Percentiles rank a stretch among this genome's conserved stretches.
Evolutionary conservation across 257 asterid genomes (phyloP).

Genomic region (Penstemon barbatus): DNA sequence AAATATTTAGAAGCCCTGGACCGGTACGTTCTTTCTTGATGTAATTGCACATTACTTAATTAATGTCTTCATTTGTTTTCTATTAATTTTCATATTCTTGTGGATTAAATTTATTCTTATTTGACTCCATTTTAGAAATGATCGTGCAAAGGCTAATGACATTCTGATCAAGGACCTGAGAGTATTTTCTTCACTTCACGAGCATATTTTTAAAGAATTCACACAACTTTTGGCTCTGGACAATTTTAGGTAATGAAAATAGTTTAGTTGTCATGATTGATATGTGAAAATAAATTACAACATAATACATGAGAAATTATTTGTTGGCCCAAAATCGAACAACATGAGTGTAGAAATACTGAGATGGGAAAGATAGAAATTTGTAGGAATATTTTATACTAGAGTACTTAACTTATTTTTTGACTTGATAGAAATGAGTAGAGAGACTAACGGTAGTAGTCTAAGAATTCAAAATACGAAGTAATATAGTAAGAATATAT

Average conservation of each 20-base stretch:
- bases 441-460: too few species aligned
- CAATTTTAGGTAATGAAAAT: conserved; percentile 46
- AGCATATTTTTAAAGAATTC: conserved; percentile 65
- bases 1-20: conserved; percentile 30
- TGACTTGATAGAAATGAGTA: too few species aligned
- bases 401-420: too few species aligned
- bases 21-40: conserved; percentile 10
- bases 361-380: too few species aligned
- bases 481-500: too few species aligned
- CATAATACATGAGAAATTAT: too few species aligned
- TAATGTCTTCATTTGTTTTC: not conserved
- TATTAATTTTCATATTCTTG: not conserved
- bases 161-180: conserved; percentile 63
- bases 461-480: too few species aligned
- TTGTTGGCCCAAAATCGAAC: too few species aligned
- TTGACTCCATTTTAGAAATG: conserved; percentile 40
- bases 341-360: too few species aligned
- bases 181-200: conserved; percentile 58
- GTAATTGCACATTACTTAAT: not conserved
- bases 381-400: too few species aligned
- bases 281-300: not conserved
- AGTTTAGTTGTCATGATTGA: not conserved
- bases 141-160: conserved; percentile 60
- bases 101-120: not conserved
- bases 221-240: conserved; percentile 64